Evolutionary conservation across 2,329 filamentous ascomycete species (phyloP), one percentile per base, ranked within the genome.

Genomic region (Trichoderma afroharzianum): DNA sequence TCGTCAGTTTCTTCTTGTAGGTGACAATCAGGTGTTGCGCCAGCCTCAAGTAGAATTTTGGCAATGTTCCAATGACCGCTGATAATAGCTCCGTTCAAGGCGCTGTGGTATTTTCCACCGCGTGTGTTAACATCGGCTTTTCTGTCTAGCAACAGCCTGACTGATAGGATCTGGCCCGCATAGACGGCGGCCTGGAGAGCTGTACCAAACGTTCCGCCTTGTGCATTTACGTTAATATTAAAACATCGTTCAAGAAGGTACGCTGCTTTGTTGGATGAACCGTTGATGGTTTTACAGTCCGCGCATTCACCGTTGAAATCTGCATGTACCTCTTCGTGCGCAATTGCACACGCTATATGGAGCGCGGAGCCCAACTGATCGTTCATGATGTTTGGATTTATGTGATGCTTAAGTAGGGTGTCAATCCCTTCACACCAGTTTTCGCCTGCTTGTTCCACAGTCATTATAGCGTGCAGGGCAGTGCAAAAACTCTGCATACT

Each of bases 231-330:
- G 12, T 68, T 9, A 15, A 36, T 55, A 2, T 26, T 18, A 1
- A 15, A 24, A 14, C 21, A 39, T 14, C 28, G 33, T 11, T 28
- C 15, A 3, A 62, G 59, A 43, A 62, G 59, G 4, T 18, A n/a
- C 3, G 3, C 18, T 62, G 59, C 11, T 3, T 39, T 62, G 21
- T 1, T 8, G 6, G 36, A 39, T 18, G 36, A 39, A 4, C 0
- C 3, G 14, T n/a, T 43, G 18, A n/a, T n/a, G 4, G 1, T 2
- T 4, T 0, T 1, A 43, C 39, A 43, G 2, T 2, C 3, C 0
- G 1, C 4, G 7, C 39, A 43, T 0, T 3, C 0, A 0, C 1
- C 2, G 7, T n/a, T 5, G 39, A 43, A 8, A n/a, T n/a, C 3
- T 2, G 15, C 8, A 43, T 43, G 39, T n/a, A 4, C 8, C 0